phyloP scores from a whole-genome alignment of 345 rosid genomes.

The Heritiera littoralis region DNA sequence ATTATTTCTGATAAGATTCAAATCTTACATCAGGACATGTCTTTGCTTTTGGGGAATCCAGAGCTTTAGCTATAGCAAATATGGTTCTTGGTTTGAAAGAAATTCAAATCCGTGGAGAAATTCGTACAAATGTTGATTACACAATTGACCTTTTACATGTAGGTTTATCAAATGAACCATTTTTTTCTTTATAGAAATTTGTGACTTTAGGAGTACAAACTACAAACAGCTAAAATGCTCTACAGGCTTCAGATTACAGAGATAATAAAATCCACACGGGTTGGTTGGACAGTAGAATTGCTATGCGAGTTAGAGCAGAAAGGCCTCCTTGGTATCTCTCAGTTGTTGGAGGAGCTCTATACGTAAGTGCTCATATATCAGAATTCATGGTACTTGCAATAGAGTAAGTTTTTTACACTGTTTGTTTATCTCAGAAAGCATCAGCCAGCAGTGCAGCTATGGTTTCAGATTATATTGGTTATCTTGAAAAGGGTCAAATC shows the following conservation, averaged over 20 bases:
- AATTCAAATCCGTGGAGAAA: conserved; percentile 99
- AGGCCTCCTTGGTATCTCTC: conserved; percentile 99
- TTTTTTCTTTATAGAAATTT: background rate
- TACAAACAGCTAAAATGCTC: conserved; percentile 27
- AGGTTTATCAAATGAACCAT: conserved; percentile 28
- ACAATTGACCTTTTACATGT: conserved; percentile 96
- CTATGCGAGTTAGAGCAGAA: conserved; percentile 99
- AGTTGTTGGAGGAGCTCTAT: conserved; percentile 95
- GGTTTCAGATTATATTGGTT: conserved; percentile 97
- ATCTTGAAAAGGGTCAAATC: conserved; percentile 98
- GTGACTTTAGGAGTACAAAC: conserved; percentile 19
- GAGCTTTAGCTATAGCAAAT: conserved; percentile 98
- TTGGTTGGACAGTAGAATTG: conserved; percentile 99
- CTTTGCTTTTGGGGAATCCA: conserved; percentile 97
- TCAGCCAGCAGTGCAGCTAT: conserved; percentile 90
- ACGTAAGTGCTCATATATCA: conserved; percentile 55
- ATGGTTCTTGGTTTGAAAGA: conserved; percentile 99
- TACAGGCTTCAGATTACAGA: conserved; percentile 91
- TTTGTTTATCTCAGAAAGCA: conserved; percentile 72
- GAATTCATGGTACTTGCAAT: background rate
- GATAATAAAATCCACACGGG: conserved; percentile 99
- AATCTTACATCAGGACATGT: conserved; percentile 68
- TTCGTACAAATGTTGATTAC: conserved; percentile 96
- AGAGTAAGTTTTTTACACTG: conserved; percentile 13
- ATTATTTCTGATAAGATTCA: background rate